Base-by-base conservation (phyloP, 2,329 filamentous ascomycete genomes). In the Diaporthe amygdali region DNA sequence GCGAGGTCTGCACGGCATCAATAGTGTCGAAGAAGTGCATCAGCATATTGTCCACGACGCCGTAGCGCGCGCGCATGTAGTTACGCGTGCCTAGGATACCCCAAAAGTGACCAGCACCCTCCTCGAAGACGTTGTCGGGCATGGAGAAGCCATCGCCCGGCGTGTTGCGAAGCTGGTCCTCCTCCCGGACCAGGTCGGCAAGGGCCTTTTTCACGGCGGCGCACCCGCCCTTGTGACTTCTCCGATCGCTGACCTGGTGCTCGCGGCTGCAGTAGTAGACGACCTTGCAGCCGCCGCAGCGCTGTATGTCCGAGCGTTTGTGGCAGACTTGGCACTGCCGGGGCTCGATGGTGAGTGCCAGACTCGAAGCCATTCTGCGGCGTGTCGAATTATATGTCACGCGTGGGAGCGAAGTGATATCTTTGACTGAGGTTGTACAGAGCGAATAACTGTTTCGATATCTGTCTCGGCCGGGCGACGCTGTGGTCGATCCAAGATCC, bases 1-100 rank as follows among this genome's bases (percentile, higher is more conserved):
- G 51, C 20, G 68, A 27, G 20, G 69, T 66, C 25, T 76, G 71
- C n/a, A 81, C 77, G 20, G 80, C 79, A 17, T 75, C 74, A 8
- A n/a, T n/a, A n/a, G 55, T 49, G 0, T 79, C 81, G 34, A 79
- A 71, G 61, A 83, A 72, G 51, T 74, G 56, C 32, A 2, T 1
- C n/a, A 76, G 71, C 37, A 83, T 71, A 3, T 76, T 73, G 39
- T 79, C 69, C 20, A 77, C 76, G 14, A 78, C 71, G 0, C 54
- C 73, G 39, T 74, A 77, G 30, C 80, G 80, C 2, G 79, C 77
- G 22, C 67, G 69, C 80, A 84, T 83, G 76, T 84, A 85, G 63
- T 74, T 68, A 37, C 78, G 78, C 10, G 82, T 84, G 5, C 69
- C 73, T 2, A 41, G 0, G 9, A 79, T 73, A 2, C 70, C 74